Evolutionary conservation across 495 filamentous ascomycete genomes (phyloP), one percentile per base, ranked within the genome.

Genomic region (Aspergillus hancockii): DNA sequence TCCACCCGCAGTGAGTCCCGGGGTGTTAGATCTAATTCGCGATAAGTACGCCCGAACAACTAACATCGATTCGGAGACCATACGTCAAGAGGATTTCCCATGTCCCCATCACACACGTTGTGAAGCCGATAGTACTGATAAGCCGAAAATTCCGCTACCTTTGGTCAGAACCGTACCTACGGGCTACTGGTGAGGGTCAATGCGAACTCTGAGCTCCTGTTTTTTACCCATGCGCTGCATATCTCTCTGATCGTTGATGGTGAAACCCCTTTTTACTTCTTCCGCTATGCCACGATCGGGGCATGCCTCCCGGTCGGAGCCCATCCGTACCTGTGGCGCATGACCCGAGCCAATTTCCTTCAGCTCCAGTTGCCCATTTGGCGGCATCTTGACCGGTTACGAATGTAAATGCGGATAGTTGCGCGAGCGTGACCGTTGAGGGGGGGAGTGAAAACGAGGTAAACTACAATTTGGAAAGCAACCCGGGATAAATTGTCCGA

Each of bases 1-100:
- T 18, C 61, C 63, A n/a, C 60, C 68, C 4, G 49, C 49, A 2
- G 12, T 52, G 1, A 52, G 13, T 0, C 49, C 49, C n/a, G 28
- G 49, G 3, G 49, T 52, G 28, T 52, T 52, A 5, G 49, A 52
- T 34, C 49, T 52, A 10, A 8, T 16, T 30, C 28, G 4, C 18
- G n/a, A 12, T 50, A 18, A 50, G 47, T 25, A 23, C 2, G 8
- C 7, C 16, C 4, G 4, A 49, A 13, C 46, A 22, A 9, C 18
- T 6, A n/a, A 12, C 6, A 1, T 14, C 23, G 4, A 0, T 14
- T 49, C 4, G 46, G 46, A 10, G 25, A 4, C 28, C 46, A 28
- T 51, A 51, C 49, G 30, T 36, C 28, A 52, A 18, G 1, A 52
- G n/a, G 21, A 52, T 52, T 9, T 52, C 49, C 49, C 49, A 52